Percentiles rank a stretch among this genome's conserved stretches.
phyloP scores from a whole-genome alignment of 2,329 filamentous ascomycete species.

The Magnaporthiopsis incrustans region DNA sequence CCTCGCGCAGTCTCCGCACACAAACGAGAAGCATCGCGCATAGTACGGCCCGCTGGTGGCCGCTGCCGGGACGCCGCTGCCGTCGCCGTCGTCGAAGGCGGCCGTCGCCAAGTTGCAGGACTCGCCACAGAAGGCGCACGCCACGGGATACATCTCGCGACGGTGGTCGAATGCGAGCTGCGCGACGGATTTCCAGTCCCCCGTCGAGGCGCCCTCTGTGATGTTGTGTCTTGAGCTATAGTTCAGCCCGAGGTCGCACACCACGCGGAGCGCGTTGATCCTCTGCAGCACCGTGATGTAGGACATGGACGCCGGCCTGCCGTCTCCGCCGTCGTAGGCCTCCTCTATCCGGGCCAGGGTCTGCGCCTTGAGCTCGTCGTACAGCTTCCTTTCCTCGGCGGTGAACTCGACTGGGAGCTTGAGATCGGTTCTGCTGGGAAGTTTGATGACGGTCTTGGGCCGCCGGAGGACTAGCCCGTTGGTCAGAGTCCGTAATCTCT shows the following conservation, averaged over 20 bases:
- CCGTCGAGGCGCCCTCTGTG: not conserved
- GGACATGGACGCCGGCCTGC: conserved; percentile 7
- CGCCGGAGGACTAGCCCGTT: conserved; percentile 30
- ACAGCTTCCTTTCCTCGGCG: conserved; percentile 24
- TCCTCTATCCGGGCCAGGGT: conserved; percentile 26
- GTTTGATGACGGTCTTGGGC: conserved; percentile 27
- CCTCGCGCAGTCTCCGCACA: not conserved
- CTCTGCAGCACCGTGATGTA: conserved; percentile 35
- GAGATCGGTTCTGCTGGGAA: conserved; percentile 28
- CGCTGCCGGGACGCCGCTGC: not conserved
- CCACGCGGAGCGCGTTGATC: conserved; percentile 34
- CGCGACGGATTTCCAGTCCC: not conserved
- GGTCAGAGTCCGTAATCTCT: conserved; percentile 29
- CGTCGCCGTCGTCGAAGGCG: not conserved
- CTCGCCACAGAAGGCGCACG: not conserved
- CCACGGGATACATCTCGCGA: not conserved
- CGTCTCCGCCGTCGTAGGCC: conserved; percentile 14
- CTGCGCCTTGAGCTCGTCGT: conserved; percentile 22
- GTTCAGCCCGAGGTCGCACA: conserved; percentile 36
- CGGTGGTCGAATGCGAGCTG: not conserved
- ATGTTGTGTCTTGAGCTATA: conserved; percentile 23
- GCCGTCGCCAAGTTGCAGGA: not conserved
- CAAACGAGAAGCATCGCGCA: not conserved
- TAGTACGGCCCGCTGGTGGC: not conserved
- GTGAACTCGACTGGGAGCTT: conserved; percentile 27